Percentiles rank a stretch among this genome's conserved stretches.
Conservation (phyloP, 257 asterid species). For the Capsicum chinense region DNA sequence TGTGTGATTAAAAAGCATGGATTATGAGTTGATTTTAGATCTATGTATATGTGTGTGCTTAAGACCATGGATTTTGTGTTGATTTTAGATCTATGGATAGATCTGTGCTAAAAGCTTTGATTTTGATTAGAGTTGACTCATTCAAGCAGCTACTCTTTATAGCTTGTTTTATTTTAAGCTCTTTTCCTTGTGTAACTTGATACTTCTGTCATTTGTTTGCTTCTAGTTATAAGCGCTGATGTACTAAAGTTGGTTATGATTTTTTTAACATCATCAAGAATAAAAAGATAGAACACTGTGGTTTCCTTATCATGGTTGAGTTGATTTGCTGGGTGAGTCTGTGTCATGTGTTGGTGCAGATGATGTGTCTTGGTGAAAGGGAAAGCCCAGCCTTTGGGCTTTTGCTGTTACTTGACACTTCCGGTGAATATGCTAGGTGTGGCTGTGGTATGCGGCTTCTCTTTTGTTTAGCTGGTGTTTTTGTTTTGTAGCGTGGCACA, state of each 20-base stretch:
- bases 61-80: neutral
- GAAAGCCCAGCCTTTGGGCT: neutral
- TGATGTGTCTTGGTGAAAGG: neutral
- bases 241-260: neutral
- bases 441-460: neutral
- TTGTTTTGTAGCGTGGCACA: neutral
- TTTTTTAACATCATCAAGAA: neutral
- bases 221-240: neutral
- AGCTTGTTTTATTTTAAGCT: neutral
- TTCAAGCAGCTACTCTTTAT: neutral
- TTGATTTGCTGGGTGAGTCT: neutral
- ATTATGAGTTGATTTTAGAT: neutral
- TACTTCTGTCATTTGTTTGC: neutral
- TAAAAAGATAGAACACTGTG: neutral
- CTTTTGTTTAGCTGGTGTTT: neutral
- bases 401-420: neutral
- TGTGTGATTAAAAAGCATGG: neutral
- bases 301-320: neutral
- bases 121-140: neutral
- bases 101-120: neutral
- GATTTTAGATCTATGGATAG: neutral
- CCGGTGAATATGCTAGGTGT: neutral
- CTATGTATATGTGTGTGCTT: neutral
- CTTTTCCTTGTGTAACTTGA: neutral
- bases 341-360: neutral